Percentiles rank a stretch among this genome's conserved stretches.
Conservation (phyloP, 2,329 filamentous ascomycete species). For the Phaeosphaeriaceae sp. region DNA sequence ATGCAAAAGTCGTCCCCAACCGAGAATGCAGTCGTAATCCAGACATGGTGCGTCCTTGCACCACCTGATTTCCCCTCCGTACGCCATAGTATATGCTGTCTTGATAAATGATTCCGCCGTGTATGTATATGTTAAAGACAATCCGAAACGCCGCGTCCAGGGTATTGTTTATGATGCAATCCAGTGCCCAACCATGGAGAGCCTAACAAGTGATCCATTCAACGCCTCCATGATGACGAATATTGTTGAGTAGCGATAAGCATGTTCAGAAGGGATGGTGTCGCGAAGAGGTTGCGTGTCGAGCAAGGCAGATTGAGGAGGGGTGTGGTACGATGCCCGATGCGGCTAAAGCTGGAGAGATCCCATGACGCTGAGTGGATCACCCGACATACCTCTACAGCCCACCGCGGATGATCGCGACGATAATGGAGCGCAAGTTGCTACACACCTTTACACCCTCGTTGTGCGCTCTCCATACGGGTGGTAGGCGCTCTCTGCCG, state of each 20-base stretch:
- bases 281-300: conserved; percentile 20
- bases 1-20: conserved; percentile 21
- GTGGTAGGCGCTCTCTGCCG: conserved; percentile 42
- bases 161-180: conserved; percentile 44
- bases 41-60: conserved; percentile 19
- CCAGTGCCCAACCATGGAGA: conserved; percentile 25
- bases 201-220: conserved; percentile 10
- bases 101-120: conserved; percentile 16
- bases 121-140: conserved; percentile 14
- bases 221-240: conserved; percentile 20
- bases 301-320: conserved; percentile 31
- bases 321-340: conserved; percentile 35
- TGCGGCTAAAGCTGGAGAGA: conserved; percentile 30
- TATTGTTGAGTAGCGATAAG: conserved; percentile 11
- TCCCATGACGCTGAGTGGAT: conserved; percentile 42
- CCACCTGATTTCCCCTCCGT: conserved; percentile 18
- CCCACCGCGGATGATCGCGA: conserved; percentile 25
- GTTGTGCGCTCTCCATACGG: conserved; percentile 48
- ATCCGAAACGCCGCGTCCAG: conserved; percentile 39
- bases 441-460: conserved; percentile 35
- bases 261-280: conserved; percentile 2
- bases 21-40: conserved; percentile 17
- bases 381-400: conserved; percentile 37
- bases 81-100: conserved; percentile 22
- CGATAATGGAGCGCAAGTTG: conserved; percentile 19